A percentile compares a stretch with the other conserved stretches of the same genome.
phyloP scores from a whole-genome alignment of 1,284 basidiomycete genomes.

The Rhodotorula sp. region DNA sequence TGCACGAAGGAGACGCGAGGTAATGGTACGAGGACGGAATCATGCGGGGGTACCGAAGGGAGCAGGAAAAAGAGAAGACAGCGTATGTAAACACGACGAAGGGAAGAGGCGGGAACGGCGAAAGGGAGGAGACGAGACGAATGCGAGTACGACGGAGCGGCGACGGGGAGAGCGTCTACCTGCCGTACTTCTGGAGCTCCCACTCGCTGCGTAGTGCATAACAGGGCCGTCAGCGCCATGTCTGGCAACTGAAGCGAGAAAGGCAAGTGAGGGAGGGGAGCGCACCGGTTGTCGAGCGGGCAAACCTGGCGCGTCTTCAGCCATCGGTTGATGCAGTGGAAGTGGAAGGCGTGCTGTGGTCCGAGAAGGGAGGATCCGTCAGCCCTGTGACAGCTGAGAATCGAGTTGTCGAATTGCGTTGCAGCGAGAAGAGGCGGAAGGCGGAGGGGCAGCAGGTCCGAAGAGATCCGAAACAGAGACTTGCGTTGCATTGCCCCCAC shows the following conservation, averaged over 20 bases:
- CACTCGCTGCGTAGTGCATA: conserved; percentile 60
- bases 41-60: background rate
- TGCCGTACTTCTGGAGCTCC: conserved; percentile 84
- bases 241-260: background rate
- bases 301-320: conserved; percentile 99
- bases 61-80: background rate
- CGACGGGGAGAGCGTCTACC: conserved; percentile 1
- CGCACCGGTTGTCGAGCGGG: conserved; percentile 84
- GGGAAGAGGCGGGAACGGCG: background rate
- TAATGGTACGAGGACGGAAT: too few relatives aligned
- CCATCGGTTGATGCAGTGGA: conserved; percentile 99
- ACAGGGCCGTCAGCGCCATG: background rate
- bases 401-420: too few relatives aligned
- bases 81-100: background rate
- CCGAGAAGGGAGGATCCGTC: background rate
- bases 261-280: background rate
- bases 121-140: conserved; percentile 37
- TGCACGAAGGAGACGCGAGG: too few relatives aligned
- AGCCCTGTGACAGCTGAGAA: background rate
- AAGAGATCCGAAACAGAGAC: conserved; percentile 47
- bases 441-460: background rate
- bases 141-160: conserved; percentile 50
- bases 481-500: conserved; percentile 98
- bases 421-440: background rate
- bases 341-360: conserved; percentile 94